phyloP scores from a whole-genome alignment of 2,329 filamentous ascomycete species.

The Aureobasidium melanogenum region DNA sequence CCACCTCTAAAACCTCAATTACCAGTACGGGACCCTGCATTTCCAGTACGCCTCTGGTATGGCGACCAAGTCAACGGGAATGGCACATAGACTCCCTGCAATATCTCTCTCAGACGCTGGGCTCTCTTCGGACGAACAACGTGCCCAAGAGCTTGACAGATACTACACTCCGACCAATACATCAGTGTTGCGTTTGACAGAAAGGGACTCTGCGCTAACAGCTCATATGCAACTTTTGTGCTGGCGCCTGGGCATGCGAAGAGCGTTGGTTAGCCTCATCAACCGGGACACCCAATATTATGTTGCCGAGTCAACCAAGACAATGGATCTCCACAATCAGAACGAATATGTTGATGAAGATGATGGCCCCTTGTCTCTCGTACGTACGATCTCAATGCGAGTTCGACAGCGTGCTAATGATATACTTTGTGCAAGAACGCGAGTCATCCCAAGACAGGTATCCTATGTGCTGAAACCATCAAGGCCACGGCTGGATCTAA shows the following conservation, averaged over 20 bases:
- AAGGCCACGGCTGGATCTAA: constrained; percentile 21
- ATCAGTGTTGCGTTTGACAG: not conserved
- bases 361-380: constrained; percentile 23
- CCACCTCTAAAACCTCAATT: too few relatives aligned
- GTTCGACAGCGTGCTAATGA: not conserved
- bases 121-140: constrained; percentile 14
- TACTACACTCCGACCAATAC: constrained; percentile 18
- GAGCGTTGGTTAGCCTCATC: constrained; percentile 44
- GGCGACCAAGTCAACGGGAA: not conserved
- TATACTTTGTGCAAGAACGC: constrained; percentile 25
- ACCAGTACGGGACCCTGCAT: too few relatives aligned
- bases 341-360: constrained; percentile 18
- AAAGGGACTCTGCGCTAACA: constrained; percentile 32
- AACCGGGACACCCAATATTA: constrained; percentile 41
- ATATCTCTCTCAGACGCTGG: not conserved
- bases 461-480: constrained; percentile 46
- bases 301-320: constrained; percentile 44
- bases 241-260: constrained; percentile 38
- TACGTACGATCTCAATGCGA: constrained; percentile 17
- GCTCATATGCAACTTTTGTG: constrained; percentile 42
- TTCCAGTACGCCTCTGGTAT: not conserved
- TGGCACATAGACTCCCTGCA: not conserved
- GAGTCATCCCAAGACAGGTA: constrained; percentile 52
- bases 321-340: constrained; percentile 29
- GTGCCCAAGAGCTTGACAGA: constrained; percentile 20